phyloP scores from a whole-genome alignment of 306 rosid genomes.

The Medicago lupulina region DNA sequence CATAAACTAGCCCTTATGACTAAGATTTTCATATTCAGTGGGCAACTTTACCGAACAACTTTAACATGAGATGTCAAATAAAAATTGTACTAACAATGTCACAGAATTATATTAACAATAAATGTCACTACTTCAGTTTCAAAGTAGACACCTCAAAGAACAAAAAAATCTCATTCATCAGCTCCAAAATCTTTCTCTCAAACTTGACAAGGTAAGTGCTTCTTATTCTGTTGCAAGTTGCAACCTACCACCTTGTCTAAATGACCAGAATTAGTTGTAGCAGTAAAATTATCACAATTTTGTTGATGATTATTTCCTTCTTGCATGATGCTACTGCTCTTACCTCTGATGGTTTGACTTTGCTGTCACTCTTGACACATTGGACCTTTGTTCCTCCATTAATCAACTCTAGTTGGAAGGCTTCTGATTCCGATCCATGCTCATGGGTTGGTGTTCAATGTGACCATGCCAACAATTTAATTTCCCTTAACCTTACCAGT shows the following conservation, averaged over 20 bases:
- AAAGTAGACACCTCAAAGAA: background rate
- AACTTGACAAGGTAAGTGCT: background rate
- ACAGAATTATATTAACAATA: background rate
- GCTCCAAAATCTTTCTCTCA: background rate
- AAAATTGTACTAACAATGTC: background rate
- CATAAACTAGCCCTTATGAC: background rate
- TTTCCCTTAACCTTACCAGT: slow-evolving; percentile 57
- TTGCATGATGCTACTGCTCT: slow-evolving; percentile 43
- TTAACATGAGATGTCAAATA: background rate
- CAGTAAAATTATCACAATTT: background rate
- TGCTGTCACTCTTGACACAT: slow-evolving; percentile 52
- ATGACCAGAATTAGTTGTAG: background rate
- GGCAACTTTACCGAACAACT: background rate
- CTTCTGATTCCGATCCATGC: slow-evolving; percentile 68
- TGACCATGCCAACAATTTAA: slow-evolving; percentile 40
- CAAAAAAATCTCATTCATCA: background rate
- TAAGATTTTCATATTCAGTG: background rate
- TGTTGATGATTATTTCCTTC: slow-evolving; percentile 29
- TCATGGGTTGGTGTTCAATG: slow-evolving; percentile 72
- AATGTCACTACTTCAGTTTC: background rate
- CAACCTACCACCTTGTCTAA: background rate
- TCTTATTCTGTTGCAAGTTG: background rate
- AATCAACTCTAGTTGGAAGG: slow-evolving; percentile 61
- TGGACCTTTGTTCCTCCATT: slow-evolving; percentile 55
- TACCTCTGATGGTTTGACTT: slow-evolving; percentile 60